Percentiles rank a stretch among this genome's conserved stretches.
Evolutionary conservation across 2,329 filamentous ascomycete genomes (phyloP).

Genomic region (Alternaria incomplexa): DNA sequence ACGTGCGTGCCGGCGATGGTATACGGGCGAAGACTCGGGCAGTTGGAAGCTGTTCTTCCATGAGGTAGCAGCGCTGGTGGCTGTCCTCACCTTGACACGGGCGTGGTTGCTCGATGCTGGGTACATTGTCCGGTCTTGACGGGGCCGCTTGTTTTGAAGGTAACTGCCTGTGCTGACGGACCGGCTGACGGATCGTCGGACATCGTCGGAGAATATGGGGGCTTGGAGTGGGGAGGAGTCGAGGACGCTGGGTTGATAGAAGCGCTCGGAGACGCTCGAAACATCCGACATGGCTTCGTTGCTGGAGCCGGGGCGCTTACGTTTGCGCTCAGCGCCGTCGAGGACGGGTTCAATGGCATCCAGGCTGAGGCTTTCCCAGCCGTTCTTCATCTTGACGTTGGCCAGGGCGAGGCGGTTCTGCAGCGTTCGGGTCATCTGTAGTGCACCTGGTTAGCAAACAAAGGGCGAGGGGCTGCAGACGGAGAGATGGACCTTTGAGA

Average conservation of each 20-base stretch:
- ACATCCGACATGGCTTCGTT: conserved; percentile 85
- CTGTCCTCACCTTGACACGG: conserved; percentile 69
- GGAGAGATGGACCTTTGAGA: conserved; percentile 48
- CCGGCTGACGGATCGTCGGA: conserved; percentile 64
- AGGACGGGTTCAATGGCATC: conserved; percentile 85
- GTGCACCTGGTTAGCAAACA: conserved; percentile 31
- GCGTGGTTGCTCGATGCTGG: conserved; percentile 63
- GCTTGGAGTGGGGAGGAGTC: conserved; percentile 87
- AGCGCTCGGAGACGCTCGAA: conserved; percentile 79
- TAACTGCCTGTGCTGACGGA: conserved; percentile 59
- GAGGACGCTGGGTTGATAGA: conserved; percentile 70
- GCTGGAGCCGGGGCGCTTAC: conserved; percentile 68
- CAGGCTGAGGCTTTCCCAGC: conserved; percentile 88
- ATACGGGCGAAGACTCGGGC: conserved; percentile 85
- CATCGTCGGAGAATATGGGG: conserved; percentile 82
- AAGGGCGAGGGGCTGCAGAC: conserved; percentile 19
- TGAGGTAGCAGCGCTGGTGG: conserved; percentile 63
- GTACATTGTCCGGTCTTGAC: conserved; percentile 40
- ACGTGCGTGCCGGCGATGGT: conserved; percentile 74
- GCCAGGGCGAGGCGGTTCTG: conserved; percentile 94
- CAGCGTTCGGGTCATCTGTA: conserved; percentile 87
- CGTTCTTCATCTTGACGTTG: conserved; percentile 96
- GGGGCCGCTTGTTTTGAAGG: conserved; percentile 47
- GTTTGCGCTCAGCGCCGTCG: conserved; percentile 74
- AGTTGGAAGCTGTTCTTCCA: conserved; percentile 82